Percentiles rank a stretch among this genome's conserved stretches.
Conservation (phyloP, 306 rosid species). For the Quercus glauca region DNA sequence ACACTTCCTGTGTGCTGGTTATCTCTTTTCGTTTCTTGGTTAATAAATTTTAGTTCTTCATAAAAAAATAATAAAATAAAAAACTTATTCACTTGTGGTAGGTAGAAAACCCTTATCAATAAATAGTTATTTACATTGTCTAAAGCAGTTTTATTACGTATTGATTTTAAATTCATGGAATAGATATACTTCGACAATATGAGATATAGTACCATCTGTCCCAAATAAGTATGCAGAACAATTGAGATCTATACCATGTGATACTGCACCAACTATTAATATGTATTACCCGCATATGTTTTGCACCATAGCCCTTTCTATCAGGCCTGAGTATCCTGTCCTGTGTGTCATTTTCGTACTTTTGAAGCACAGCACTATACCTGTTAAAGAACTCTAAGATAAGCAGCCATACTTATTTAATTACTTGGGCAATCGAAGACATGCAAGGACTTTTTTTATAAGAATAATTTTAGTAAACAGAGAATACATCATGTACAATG, state of each 20-base stretch:
- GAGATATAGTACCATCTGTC: neutral
- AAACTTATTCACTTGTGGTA: neutral
- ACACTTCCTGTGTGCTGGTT: too few relatives aligned
- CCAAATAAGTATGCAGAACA: neutral
- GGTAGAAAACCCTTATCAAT: neutral
- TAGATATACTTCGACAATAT: neutral
- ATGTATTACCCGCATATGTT: slow-evolving; percentile 59
- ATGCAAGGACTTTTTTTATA: neutral
- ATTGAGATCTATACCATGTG: neutral
- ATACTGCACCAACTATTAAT: neutral
- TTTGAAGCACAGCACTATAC: slow-evolving; percentile 49
- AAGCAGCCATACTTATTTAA: neutral
- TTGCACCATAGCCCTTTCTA: slow-evolving; percentile 39
- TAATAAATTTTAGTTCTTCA: too few relatives aligned
- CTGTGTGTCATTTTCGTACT: slow-evolving; percentile 52
- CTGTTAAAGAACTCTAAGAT: slow-evolving; percentile 38
- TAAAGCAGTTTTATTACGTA: neutral
- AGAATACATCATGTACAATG: too few relatives aligned
- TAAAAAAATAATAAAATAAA: too few relatives aligned
- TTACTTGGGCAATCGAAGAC: neutral
- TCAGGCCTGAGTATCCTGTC: slow-evolving; percentile 74
- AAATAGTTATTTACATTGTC: neutral
- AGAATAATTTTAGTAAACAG: too few relatives aligned
- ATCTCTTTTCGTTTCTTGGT: too few relatives aligned
- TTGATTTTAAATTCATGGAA: neutral